These are phyloP conservation scores for Apiotrichum gracile DNA, from an alignment of 1,284 basidiomycete genomes.

Conservation along the genomic window DNA sequence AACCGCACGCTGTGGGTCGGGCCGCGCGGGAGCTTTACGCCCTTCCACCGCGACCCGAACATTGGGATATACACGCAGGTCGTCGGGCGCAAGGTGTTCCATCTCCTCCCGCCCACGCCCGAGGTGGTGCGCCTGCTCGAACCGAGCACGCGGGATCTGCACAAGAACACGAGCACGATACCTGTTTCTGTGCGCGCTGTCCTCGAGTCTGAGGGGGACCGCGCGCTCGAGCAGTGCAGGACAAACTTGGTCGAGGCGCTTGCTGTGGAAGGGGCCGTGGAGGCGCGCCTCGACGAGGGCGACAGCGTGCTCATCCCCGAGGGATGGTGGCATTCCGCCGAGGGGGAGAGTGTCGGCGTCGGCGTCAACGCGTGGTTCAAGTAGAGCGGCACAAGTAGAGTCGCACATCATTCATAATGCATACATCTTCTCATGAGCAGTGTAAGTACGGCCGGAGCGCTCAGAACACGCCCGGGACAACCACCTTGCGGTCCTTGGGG, in stretches of 20 bases:
- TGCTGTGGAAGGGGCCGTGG: conserved; percentile 24
- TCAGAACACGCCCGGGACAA: conserved; percentile 64
- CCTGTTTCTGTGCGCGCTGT: conserved; percentile 2
- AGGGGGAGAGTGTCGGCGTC: conserved; percentile 24
- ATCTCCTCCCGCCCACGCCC: conserved; percentile 31
- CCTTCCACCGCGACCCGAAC: conserved; percentile 43
- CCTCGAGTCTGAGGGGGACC: too few species aligned
- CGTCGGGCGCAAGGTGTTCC: conserved; percentile 35
- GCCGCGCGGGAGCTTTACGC: conserved; percentile 34
- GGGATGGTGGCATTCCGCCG: conserved; percentile 43
- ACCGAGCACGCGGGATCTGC: not conserved
- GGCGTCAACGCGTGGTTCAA: conserved; percentile 44
- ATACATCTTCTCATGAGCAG: conserved; percentile 49
- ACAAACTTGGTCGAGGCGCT: conserved; percentile 19
- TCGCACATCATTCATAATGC: not conserved
- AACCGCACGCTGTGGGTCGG: conserved; percentile 42
- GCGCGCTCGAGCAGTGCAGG: not conserved
- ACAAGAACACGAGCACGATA: conserved; percentile 5
- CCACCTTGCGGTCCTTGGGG: conserved; percentile 58
- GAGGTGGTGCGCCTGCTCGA: conserved; percentile 19
- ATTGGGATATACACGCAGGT: conserved; percentile 41
- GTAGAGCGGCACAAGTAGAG: conserved; percentile 6
- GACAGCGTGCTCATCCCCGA: conserved; percentile 40
- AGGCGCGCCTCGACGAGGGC: conserved; percentile 25
- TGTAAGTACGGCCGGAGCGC: too few species aligned